These are phyloP conservation scores for Trametes punicea DNA, from an alignment of 768 basidiomycete genomes.

Conservation along the genomic window DNA sequence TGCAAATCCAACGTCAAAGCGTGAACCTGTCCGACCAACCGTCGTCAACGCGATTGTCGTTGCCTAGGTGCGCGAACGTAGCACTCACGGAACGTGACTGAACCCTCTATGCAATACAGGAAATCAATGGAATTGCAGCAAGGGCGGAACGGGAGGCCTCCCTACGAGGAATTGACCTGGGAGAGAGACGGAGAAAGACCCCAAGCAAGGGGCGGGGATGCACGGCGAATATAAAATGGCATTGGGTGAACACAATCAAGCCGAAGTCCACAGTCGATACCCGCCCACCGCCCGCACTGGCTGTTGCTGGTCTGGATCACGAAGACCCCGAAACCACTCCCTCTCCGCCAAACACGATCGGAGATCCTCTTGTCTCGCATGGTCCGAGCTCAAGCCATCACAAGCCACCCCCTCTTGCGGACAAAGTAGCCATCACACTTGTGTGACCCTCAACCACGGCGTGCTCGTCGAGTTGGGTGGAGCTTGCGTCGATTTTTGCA, in stretches of 20 bases:
- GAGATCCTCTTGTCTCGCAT: not conserved
- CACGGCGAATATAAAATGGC: slow-evolving; percentile 8
- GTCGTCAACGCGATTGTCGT: not conserved
- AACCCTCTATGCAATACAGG: not conserved
- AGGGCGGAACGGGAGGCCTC: not conserved
- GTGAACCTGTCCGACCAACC: not conserved
- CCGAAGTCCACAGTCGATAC: not conserved
- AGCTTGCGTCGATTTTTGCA: too few relatives aligned
- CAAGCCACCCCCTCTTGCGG: not conserved
- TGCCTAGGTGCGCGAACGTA: not conserved
- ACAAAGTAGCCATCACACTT: too few relatives aligned
- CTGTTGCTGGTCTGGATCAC: not conserved
- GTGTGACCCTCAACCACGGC: too few relatives aligned
- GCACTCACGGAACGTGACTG: not conserved
- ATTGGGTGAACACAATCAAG: slow-evolving; percentile 11
- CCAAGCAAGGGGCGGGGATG: slow-evolving; percentile 4
- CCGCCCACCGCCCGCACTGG: not conserved
- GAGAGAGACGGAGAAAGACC: slow-evolving; percentile 7
- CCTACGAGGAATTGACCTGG: not conserved
- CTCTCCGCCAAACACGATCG: not conserved
- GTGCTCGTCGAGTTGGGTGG: too few relatives aligned
- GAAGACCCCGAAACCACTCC: slow-evolving; percentile 7
- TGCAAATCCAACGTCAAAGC: not conserved
- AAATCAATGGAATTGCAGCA: not conserved
- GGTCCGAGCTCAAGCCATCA: not conserved